Evolutionary conservation across 139 green algal genomes (phyloP), one percentile per base, ranked within the genome.

Genomic region (Micractinium conductrix): DNA sequence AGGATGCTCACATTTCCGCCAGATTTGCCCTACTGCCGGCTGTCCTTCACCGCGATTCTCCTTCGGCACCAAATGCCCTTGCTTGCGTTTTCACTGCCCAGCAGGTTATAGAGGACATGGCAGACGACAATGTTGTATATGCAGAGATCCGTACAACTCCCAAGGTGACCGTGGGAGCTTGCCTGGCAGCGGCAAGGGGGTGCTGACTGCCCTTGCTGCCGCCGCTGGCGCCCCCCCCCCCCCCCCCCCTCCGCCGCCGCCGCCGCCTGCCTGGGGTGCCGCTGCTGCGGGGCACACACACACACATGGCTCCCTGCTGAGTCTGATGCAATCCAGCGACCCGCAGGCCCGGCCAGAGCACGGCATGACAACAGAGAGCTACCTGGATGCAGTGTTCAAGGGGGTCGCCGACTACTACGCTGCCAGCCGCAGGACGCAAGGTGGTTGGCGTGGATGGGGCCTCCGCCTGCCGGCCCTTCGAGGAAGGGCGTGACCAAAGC

Each of bases 131-230:
- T 63, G 89, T 95, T 22, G 68, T 92, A 9, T 97, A 97, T 72
- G 43, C 94, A 17, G 95, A 98, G 90, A 86, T 98, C 43, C 70
- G 95, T 5, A 98, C 95, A 16, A 97, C 95, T 2, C 95, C 95
- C 43, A 98, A 98, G 92, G 94, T 91, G 42, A n/a, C n/a, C n/a
- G n/a, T n/a, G n/a, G n/a, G n/a, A n/a, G n/a, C n/a, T n/a, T n/a
- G n/a, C n/a, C n/a, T n/a, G 14, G 85, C 1, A 1, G 6, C 26
- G 24, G 35, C 4, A 0, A 4, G 42, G 26, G 42, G 72, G 10
- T 68, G 60, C 60, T 68, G 24, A 14, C 48, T 37, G 24, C 4
- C 60, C 24, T 35, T 12, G 63, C 65, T 45, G 33, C 35, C 6
- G 67, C 33, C 26, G 67, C 33, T 30, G 6, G 24, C 28, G 30